Conservation (phyloP, 768 basidiomycete species). For the Termitomyces sp. region DNA sequence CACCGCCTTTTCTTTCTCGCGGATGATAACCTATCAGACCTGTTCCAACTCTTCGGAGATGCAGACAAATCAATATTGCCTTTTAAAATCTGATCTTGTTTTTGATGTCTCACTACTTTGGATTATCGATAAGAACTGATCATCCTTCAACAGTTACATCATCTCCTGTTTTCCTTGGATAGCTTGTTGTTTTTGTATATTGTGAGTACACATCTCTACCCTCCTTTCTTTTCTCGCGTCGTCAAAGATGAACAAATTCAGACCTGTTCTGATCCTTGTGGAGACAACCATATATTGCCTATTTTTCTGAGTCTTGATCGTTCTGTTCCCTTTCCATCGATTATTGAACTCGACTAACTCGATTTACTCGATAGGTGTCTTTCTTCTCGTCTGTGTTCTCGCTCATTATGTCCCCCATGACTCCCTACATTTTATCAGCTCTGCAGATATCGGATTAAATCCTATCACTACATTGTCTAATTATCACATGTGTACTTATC, state of each 20-base stretch:
- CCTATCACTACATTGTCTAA: not conserved
- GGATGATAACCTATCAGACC: constrained; percentile 75
- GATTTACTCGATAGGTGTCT: not conserved
- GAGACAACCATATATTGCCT: constrained; percentile 55
- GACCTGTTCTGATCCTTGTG: constrained; percentile 65
- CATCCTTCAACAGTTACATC: not conserved
- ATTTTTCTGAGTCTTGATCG: constrained; percentile 17
- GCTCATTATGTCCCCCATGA: not conserved
- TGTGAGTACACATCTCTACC: constrained; percentile 28
- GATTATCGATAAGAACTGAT: constrained; percentile 12
- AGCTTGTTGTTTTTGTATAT: constrained; percentile 14
- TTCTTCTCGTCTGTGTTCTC: not conserved
- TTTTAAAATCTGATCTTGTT: constrained; percentile 36
- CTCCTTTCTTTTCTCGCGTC: constrained; percentile 5
- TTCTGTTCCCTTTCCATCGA: not conserved
- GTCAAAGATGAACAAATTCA: constrained; percentile 47
- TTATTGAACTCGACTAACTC: not conserved
- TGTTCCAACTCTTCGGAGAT: constrained; percentile 57
- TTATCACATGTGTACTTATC: constrained; percentile 1
- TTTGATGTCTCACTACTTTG: constrained; percentile 1
- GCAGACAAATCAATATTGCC: constrained; percentile 65
- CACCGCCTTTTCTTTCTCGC: constrained; percentile 7
- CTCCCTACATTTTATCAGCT: not conserved
- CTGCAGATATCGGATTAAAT: not conserved
- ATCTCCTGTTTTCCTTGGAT: not conserved